Evolutionary conservation across 2,329 filamentous ascomycete genomes (phyloP).

Genomic region (Pseudopyrenochaeta lycopersici): DNA sequence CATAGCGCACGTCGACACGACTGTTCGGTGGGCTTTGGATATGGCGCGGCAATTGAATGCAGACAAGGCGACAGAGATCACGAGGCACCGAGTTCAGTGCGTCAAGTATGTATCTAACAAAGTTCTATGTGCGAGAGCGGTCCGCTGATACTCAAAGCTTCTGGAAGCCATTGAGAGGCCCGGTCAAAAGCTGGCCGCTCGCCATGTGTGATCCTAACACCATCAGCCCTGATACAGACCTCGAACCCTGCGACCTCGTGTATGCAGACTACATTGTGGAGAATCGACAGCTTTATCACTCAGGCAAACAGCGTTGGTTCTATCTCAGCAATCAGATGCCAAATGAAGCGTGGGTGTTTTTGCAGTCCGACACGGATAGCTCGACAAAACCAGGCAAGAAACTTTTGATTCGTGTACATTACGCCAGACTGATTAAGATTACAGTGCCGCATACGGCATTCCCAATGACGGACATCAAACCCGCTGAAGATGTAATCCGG

Average conservation of each 20-base stretch:
- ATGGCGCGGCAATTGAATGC: slow-evolving; percentile 9
- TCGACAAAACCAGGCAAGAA: slow-evolving; percentile 5
- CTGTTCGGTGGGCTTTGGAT: slow-evolving; percentile 1
- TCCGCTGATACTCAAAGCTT: slow-evolving; percentile 9
- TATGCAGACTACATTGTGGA: slow-evolving; percentile 18
- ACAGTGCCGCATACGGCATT: not conserved
- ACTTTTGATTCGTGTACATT: too few species aligned
- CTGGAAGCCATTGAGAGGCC: slow-evolving; percentile 20
- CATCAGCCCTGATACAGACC: slow-evolving; percentile 6
- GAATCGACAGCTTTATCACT: slow-evolving; percentile 13
- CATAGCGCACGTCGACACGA: slow-evolving; percentile 16
- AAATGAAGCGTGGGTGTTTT: slow-evolving; percentile 14
- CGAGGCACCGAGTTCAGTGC: not conserved
- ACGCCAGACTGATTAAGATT: not conserved
- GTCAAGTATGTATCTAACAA: not conserved
- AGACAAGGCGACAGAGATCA: not conserved
- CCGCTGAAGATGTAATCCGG: not conserved
- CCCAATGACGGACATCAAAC: not conserved
- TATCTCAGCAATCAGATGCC: slow-evolving; percentile 9
- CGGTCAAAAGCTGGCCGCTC: slow-evolving; percentile 20
- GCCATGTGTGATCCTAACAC: slow-evolving; percentile 16
- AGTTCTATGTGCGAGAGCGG: not conserved
- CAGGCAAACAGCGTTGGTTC: slow-evolving; percentile 6
- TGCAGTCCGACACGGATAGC: slow-evolving; percentile 11
- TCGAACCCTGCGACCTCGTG: slow-evolving; percentile 13